phyloP scores from a whole-genome alignment of 768 basidiomycete species.

The Tylopilus rubrobrunneus region DNA sequence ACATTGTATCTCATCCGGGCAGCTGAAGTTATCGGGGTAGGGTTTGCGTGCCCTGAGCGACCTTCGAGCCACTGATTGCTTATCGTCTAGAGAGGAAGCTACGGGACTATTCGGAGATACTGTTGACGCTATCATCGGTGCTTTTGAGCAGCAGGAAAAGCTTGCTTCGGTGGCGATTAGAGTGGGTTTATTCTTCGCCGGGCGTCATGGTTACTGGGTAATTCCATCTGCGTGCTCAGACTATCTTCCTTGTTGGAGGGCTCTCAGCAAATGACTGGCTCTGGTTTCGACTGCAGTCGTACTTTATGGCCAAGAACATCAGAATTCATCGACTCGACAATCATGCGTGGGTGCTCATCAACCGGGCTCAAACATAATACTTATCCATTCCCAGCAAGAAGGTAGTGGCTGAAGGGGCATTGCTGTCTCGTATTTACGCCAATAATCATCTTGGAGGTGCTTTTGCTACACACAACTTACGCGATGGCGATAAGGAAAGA shows the following conservation, averaged over 20 bases:
- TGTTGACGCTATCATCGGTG: neutral
- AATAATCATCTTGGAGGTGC: too few species aligned
- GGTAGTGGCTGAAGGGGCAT: too few species aligned
- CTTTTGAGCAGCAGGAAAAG: neutral
- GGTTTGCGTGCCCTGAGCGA: neutral
- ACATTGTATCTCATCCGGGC: neutral
- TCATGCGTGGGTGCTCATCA: neutral
- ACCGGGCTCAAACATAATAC: too few species aligned
- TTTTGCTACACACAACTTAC: too few species aligned
- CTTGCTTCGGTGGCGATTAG: neutral
- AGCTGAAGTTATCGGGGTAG: neutral
- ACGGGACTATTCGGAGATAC: neutral
- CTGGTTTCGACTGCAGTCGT: neutral
- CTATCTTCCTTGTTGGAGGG: neutral
- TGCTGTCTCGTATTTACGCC: too few species aligned
- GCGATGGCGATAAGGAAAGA: too few species aligned
- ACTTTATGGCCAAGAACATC: neutral
- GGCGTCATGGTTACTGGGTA: neutral
- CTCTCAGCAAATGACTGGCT: neutral
- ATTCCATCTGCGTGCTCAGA: neutral
- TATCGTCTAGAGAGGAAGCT: neutral
- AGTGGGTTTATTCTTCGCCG: neutral
- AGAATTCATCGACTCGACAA: neutral
- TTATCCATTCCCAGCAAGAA: too few species aligned
- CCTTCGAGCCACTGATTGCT: neutral